Percentiles rank a stretch among this genome's conserved stretches.
Evolutionary conservation across 257 asterid species (phyloP).

Genomic region (Gardenia jasminoides): DNA sequence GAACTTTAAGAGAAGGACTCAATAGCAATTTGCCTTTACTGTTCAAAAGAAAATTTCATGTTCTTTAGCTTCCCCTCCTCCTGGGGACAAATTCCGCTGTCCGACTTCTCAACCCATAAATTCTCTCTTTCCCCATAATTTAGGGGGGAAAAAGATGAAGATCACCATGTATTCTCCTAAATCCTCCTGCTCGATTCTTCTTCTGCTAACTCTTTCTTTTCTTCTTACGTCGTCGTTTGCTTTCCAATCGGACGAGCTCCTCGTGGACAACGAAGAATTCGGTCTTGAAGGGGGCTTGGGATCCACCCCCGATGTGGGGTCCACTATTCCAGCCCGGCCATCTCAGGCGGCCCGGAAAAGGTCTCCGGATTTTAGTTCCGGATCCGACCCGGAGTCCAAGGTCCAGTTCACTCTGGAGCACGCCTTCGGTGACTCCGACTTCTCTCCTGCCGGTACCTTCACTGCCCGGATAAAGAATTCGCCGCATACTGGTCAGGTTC

Average conservation of each 20-base stretch:
- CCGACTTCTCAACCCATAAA: neutral
- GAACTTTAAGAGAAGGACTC: too few species aligned
- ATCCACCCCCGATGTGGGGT: conserved; percentile 22
- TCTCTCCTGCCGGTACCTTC: conserved; percentile 83
- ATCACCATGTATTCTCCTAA: conserved; percentile 27
- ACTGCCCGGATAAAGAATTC: conserved; percentile 86
- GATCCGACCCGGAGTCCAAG: conserved; percentile 73
- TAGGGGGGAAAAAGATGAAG: neutral
- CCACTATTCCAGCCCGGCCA: conserved; percentile 30
- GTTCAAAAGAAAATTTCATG: too few species aligned
- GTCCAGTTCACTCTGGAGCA: conserved; percentile 80
- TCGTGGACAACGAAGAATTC: conserved; percentile 79
- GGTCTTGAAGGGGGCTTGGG: conserved; percentile 66
- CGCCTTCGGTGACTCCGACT: conserved; percentile 86
- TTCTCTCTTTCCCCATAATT: neutral
- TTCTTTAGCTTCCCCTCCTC: too few species aligned
- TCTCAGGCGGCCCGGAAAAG: conserved; percentile 42
- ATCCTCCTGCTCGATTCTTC: conserved; percentile 6
- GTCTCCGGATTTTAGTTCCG: conserved; percentile 45
- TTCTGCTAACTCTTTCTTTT: conserved; percentile 25
- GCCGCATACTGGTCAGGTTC: conserved; percentile 78
- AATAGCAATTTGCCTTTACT: too few species aligned
- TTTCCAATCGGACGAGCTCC: conserved; percentile 93
- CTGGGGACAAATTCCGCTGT: neutral
- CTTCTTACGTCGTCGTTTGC: conserved; percentile 34